A percentile compares a stretch with the other conserved stretches of the same genome.
Evolutionary conservation across 805 yeast species (phyloP).

Genomic region (Starmerella sp.): DNA sequence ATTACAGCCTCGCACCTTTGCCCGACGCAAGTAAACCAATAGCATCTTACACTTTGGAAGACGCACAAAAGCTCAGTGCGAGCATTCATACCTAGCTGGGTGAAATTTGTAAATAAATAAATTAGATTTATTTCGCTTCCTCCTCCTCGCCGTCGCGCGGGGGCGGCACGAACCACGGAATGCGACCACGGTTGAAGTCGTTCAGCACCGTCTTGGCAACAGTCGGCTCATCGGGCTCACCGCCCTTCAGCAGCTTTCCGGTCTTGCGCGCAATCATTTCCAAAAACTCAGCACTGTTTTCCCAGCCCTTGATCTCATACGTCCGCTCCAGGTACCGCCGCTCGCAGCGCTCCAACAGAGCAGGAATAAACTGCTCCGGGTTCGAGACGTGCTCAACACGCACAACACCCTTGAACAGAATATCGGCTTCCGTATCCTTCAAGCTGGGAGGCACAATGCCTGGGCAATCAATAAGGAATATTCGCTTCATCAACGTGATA

Average conservation of each 20-base stretch:
- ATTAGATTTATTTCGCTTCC: conserved; percentile 8
- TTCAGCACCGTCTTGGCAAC: conserved; percentile 81
- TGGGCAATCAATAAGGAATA: conserved; percentile 93
- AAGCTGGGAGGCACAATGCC: conserved; percentile 96
- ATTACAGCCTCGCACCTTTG: conserved; percentile 1
- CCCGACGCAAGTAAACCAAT: not conserved
- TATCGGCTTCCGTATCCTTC: conserved; percentile 83
- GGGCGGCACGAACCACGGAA: conserved; percentile 96
- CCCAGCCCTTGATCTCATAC: conserved; percentile 89
- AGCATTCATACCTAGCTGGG: not conserved
- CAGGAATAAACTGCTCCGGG: conserved; percentile 93
- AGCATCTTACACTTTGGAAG: not conserved
- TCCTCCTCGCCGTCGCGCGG: conserved; percentile 62
- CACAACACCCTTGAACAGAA: conserved; percentile 90
- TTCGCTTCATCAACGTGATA: conserved; percentile 90
- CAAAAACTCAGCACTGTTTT: conserved; percentile 59
- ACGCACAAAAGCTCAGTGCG: conserved; percentile 3
- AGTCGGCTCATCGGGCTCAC: conserved; percentile 93
- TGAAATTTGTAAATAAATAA: not conserved
- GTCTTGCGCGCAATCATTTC: conserved; percentile 86
- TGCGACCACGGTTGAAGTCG: conserved; percentile 93
- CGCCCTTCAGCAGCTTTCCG: conserved; percentile 90
- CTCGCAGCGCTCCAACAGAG: conserved; percentile 72
- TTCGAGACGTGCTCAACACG: conserved; percentile 94
- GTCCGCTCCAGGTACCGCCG: conserved; percentile 87